Evolutionary conservation across 108 stramenopile species (phyloP).

Genomic region (Cafeteria roenbergensis): DNA sequence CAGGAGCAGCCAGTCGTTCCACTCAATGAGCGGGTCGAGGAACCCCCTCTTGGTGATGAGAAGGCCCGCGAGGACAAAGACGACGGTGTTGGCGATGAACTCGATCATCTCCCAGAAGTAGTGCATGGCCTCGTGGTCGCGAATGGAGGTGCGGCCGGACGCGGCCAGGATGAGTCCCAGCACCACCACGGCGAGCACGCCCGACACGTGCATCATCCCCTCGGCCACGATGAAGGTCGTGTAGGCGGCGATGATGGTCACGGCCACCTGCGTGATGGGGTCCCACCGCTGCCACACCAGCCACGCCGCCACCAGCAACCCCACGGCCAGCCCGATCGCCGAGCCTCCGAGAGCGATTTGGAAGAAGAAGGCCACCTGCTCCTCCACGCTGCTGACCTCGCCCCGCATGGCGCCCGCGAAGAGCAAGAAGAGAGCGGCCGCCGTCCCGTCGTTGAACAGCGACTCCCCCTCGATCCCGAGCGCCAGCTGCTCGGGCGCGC

Average conservation of each 20-base stretch:
- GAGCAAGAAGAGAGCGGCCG: constrained; percentile 42
- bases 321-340: constrained; percentile 12
- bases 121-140: constrained; percentile 17
- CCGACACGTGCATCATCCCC: constrained; percentile 4
- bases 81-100: constrained; percentile 23
- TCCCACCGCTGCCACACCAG: constrained; percentile 6
- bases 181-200: constrained; percentile 20
- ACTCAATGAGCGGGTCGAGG: background rate
- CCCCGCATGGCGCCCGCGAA: constrained; percentile 14
- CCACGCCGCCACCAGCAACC: background rate
- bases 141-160: background rate
- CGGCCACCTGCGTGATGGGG: constrained; percentile 17
- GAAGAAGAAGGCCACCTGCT: constrained; percentile 15
- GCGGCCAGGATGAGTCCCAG: constrained; percentile 23
- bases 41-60: constrained; percentile 10
- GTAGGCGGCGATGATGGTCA: constrained; percentile 21
- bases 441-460: constrained; percentile 47
- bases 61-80: constrained; percentile 19
- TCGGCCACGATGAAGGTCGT: constrained; percentile 23
- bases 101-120: constrained; percentile 25
- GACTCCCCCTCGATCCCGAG: constrained; percentile 46
- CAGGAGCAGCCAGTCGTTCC: constrained; percentile 6
- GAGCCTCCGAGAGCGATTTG: constrained; percentile 22
- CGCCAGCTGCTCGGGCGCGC: constrained; percentile 33
- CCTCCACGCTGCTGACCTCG: background rate